Base-by-base conservation (phyloP, 2,329 filamentous ascomycete genomes). In the Trichophyton benhamiae region DNA sequence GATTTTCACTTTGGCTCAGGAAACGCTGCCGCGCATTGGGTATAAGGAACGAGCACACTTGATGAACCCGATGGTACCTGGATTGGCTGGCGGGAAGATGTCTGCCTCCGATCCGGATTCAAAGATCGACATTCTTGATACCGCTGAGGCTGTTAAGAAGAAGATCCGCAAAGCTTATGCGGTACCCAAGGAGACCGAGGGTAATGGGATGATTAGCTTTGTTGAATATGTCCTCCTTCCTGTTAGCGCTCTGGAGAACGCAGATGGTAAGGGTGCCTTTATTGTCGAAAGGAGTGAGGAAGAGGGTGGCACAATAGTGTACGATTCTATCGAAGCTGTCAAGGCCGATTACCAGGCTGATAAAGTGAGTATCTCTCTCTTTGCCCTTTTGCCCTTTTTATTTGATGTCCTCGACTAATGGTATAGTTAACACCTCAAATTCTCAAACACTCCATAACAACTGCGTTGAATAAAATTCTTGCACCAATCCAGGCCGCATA, bases 81-180 rank as follows among this genome's bases (percentile, higher is more conserved):
- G 94, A 44, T 78, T 97, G 9, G 79, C 82, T 66, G 86, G 89
- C 42, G 87, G 84, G 65, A 96, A 96, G 79, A 96, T 96, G 90
- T 87, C 83, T 69, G 82, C 86, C n/a, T 87, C 84, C 68, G 84
- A 87, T 63, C 76, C 68, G 67, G 72, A 69, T 71, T 69, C 17
- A 27, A 96, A 96, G 77, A 95, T 97, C 66, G 94, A 97, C 71
- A 80, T 97, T n/a, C 82, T 97, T 17, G 94, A 97, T 70, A 67
- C 82, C 0, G 78, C 87, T 0, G 89, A 95, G 0, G 76, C 78
- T 1, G 87, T 97, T 13, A 78, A 81, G 67, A 90, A 87, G 79
- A 96, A 96, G 80, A 79, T 95, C 60, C 86, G 86, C 71, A 96
- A 96, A 75, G 91, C 92, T 0, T 83, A 87, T 65, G 88, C 88